These are phyloP conservation scores for Mortierella alpina DNA, from an alignment of 192 early-diverging fungal species.

Conservation along the genomic window DNA sequence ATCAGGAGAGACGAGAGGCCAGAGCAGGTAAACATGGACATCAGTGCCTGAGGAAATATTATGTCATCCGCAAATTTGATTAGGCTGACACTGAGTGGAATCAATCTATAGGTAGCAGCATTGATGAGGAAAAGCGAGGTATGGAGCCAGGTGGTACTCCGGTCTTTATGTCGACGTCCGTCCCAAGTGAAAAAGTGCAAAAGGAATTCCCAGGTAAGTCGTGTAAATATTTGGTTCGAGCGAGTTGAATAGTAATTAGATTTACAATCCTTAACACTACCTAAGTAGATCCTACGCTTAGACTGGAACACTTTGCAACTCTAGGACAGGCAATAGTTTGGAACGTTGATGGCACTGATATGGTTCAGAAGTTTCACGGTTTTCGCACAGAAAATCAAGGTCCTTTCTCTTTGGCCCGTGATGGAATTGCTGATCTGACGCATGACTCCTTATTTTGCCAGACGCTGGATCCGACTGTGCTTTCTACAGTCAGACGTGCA, in stretches of 20 bases:
- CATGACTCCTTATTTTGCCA: slow-evolving; percentile 5
- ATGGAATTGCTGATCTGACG: slow-evolving; percentile 7
- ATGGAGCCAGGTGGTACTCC: not conserved
- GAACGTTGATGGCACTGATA: not conserved
- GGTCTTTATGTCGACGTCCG: not conserved
- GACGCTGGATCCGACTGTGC: not conserved
- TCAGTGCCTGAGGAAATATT: not conserved
- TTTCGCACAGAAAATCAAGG: not conserved
- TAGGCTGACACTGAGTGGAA: not conserved
- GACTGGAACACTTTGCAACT: not conserved
- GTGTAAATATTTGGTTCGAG: too few species aligned
- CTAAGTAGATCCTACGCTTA: not conserved
- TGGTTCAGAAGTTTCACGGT: too few species aligned
- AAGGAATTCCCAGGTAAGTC: too few species aligned
- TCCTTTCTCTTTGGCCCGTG: slow-evolving; percentile 2
- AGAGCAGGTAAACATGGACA: slow-evolving; percentile 3
- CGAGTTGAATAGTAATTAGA: too few species aligned
- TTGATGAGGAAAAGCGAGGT: not conserved
- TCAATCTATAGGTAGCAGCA: not conserved
- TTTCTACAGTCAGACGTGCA: not conserved
- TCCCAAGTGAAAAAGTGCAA: too few species aligned
- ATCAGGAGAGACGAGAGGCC: slow-evolving; percentile 2
- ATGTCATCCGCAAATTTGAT: too few species aligned
- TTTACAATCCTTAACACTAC: too few species aligned
- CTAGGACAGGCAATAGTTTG: not conserved